Evolutionary conservation across 768 basidiomycete genomes (phyloP), one percentile per base, ranked within the genome.

Genomic region (Lentinula boryana): DNA sequence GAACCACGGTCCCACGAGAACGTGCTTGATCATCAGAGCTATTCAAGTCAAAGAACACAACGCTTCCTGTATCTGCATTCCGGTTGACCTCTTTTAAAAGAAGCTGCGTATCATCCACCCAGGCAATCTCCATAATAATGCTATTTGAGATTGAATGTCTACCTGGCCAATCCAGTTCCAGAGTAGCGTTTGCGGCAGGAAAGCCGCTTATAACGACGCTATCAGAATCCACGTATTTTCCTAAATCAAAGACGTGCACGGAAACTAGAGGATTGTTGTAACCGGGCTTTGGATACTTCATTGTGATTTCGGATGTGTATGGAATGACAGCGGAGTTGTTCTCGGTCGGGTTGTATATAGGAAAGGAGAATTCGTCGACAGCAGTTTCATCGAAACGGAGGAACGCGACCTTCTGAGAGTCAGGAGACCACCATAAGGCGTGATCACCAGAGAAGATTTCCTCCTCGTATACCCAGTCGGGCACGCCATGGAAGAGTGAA

Each of bases 381-480:
- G 79, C 75, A 1, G 91, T 89, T 75, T 98, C 96, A 69, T 99
- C 93, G 63, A 93, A 87, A 10, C 82, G 75, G 46, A 98, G 84
- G 78, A 89, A 99, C 0, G 95, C 93, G 48, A 99, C 63, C 62
- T 84, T 86, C 18, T 73, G 68, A 0, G 86, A 85, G 65, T 88
- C 82, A 3, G 95, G 96, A 9, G 91, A 89, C 89, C 91, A 98
- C 94, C 94, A 98, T 4, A 96, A 76, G 0, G 95, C 87, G 52
- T 72, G 85, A 68, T 94, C 84, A 41, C 74, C 69, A 3, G 80
- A 75, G 66, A 94, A 89, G 23, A 98, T 85, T 70, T 97, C 94
- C 69, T 96, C 93, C 71, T 96, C 94, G 71, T 95, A 95, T 4
- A 98, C 96, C 96, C 97, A 98, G 70, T 97, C 94, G 0, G 94